Conservation (phyloP, 495 filamentous ascomycete species). For the Lasiosphaeria hispida region DNA sequence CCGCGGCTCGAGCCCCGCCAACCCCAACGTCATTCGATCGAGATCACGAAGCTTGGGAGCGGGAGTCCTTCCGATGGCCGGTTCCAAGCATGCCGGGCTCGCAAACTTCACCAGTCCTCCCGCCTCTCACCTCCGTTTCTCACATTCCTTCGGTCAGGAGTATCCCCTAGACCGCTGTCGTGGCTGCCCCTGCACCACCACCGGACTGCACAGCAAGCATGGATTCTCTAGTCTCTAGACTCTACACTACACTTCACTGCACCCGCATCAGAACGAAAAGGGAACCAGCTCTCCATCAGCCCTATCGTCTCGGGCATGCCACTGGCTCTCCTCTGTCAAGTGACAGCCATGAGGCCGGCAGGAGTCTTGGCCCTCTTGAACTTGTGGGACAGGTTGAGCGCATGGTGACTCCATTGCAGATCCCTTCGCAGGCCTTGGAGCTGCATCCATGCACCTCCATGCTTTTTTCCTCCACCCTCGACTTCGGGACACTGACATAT, state of each 20-base stretch:
- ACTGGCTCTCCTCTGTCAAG: constrained; percentile 12
- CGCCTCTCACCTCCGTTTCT: no score
- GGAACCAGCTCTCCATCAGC: no score
- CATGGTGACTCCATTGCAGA: constrained; percentile 25
- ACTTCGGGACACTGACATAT: constrained; percentile 6
- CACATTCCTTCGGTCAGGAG: no score
- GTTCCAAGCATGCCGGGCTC: neutral
- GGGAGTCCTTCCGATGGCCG: neutral
- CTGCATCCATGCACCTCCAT: neutral
- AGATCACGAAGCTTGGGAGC: neutral
- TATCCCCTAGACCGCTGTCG: no score
- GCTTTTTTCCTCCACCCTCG: constrained; percentile 4
- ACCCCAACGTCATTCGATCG: constrained; percentile 11
- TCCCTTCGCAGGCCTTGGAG: constrained; percentile 1
- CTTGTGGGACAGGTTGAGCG: constrained; percentile 17
- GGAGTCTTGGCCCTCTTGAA: constrained; percentile 2
- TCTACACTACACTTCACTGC: no score
- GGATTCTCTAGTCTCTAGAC: no score
- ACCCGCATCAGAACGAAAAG: no score
- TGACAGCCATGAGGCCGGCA: constrained; percentile 10
- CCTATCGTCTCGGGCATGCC: neutral
- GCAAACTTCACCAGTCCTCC: neutral
- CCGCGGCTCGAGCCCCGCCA: neutral
- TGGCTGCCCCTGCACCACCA: no score
- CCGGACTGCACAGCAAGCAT: no score